phyloP scores from a whole-genome alignment of 805 yeast species.

The Candida maesae region DNA sequence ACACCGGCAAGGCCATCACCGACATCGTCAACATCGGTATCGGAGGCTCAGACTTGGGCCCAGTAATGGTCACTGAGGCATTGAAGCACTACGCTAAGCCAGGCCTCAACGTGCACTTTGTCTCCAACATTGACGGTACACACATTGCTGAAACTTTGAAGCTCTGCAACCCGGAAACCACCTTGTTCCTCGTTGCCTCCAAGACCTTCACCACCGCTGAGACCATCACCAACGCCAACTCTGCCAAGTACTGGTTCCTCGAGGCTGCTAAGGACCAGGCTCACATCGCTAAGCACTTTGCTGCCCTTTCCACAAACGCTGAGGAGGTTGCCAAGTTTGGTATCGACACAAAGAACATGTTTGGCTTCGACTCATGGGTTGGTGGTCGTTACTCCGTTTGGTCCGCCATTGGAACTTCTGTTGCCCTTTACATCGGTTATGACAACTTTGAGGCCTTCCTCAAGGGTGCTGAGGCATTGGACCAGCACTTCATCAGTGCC shows the following conservation, averaged over 20 bases:
- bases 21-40: conserved; percentile 97
- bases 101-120: conserved; percentile 80
- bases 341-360: conserved; percentile 96
- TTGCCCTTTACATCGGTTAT: conserved; percentile 91
- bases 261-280: conserved; percentile 57
- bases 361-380: conserved; percentile 97
- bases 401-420: conserved; percentile 97
- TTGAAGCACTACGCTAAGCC: conserved; percentile 82
- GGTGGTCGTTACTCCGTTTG: conserved; percentile 99
- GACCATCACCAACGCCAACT: conserved; percentile 92
- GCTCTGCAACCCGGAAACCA: conserved; percentile 79
- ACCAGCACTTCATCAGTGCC: conserved; percentile 79
- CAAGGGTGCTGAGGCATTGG: conserved; percentile 97
- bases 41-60: conserved; percentile 98
- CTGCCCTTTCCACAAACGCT: conserved; percentile 92
- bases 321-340: conserved; percentile 91
- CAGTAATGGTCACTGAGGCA: conserved; percentile 99
- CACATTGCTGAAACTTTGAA: conserved; percentile 90
- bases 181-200: conserved; percentile 88
- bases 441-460: conserved; percentile 91
- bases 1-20: conserved; percentile 90
- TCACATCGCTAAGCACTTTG: conserved; percentile 95
- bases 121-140: conserved; percentile 98
- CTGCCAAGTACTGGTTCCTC: conserved; percentile 95
- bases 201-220: conserved; percentile 99